Evolutionary conservation across 2,329 filamentous ascomycete species (phyloP).

Genomic region (Curvularia sp.): DNA sequence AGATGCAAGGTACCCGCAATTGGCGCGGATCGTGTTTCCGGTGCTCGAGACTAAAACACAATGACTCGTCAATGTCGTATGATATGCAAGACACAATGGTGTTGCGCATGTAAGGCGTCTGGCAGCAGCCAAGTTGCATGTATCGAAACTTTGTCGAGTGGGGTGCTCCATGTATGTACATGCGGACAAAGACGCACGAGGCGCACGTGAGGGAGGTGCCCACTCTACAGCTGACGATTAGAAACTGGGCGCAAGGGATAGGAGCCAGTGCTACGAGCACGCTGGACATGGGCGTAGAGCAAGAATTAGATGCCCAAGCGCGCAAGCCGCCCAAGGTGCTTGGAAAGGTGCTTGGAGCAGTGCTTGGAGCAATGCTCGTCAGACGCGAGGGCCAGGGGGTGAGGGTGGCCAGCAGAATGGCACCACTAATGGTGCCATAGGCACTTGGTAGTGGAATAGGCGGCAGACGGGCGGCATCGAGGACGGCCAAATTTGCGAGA

Average conservation of each 20-base stretch:
- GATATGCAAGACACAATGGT: constrained; percentile 1
- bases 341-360: constrained; percentile 3
- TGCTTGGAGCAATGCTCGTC: constrained; percentile 9
- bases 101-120: background rate
- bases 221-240: constrained; percentile 1
- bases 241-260: background rate
- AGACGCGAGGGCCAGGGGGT: constrained; percentile 4
- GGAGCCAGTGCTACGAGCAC: background rate
- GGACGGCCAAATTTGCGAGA: constrained; percentile 6
- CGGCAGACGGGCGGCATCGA: constrained; percentile 2
- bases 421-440: constrained; percentile 12
- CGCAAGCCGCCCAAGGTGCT: constrained; percentile 11
- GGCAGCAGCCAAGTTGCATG: background rate
- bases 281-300: background rate
- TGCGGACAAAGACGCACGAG: background rate
- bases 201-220: constrained; percentile 12
- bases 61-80: background rate
- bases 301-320: constrained; percentile 8
- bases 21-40: constrained; percentile 8
- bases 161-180: constrained; percentile 1
- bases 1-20: constrained; percentile 18
- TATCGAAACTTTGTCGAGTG: background rate
- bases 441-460: background rate
- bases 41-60: background rate
- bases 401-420: constrained; percentile 2